Evolutionary conservation across 1,284 basidiomycete species (phyloP).

Genomic region (Heterobasidion irregulare): DNA sequence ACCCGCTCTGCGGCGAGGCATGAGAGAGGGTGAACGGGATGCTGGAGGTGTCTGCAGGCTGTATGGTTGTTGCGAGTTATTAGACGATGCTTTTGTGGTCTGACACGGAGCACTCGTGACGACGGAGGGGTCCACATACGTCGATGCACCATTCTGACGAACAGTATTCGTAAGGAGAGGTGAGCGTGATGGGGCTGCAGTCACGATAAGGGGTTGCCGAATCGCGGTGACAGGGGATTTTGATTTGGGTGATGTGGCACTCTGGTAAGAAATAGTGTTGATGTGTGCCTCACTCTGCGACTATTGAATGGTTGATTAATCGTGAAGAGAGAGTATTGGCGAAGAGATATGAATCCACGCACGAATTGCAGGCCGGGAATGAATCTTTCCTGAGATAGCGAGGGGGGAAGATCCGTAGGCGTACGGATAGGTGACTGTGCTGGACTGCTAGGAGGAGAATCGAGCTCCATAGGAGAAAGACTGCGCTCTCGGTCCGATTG

Average conservation of each 20-base stretch:
- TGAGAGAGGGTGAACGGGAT: background rate
- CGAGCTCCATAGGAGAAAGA: conserved; percentile 51
- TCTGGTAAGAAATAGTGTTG: background rate
- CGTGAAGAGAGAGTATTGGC: background rate
- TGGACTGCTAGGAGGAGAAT: conserved; percentile 31
- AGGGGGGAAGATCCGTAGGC: background rate
- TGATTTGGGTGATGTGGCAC: no score
- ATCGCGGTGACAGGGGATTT: no score
- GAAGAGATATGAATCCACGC: background rate
- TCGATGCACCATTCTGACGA: no score
- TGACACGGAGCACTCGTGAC: background rate
- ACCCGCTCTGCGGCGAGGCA: background rate
- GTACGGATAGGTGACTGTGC: conserved; percentile 13
- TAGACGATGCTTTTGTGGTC: background rate
- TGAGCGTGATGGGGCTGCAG: no score
- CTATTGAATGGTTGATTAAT: background rate
- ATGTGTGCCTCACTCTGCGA: background rate
- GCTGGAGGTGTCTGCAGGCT: background rate
- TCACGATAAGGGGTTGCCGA: no score
- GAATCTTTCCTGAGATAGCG: conserved; percentile 2
- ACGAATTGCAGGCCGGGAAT: background rate
- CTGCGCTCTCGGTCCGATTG: conserved; percentile 27
- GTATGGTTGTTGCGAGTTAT: background rate
- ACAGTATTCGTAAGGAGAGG: no score
- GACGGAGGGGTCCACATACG: background rate